phyloP scores from a whole-genome alignment of 2,329 filamentous ascomycete genomes.

The Alternaria tenuissima region DNA sequence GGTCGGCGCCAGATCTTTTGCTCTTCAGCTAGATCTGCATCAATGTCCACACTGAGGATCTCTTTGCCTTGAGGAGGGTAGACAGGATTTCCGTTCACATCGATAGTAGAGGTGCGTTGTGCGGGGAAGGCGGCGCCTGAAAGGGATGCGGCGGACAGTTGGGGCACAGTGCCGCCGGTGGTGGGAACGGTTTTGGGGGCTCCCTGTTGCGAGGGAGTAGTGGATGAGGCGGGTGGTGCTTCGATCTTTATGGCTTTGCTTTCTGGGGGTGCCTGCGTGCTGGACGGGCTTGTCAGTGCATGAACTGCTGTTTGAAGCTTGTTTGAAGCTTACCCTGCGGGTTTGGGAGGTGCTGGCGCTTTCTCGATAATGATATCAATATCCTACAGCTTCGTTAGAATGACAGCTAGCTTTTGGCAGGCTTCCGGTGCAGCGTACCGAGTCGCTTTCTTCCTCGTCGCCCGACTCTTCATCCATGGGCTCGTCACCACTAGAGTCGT shows the following conservation, averaged over 20 bases:
- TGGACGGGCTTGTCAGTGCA: conserved; percentile 29
- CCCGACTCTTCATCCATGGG: conserved; percentile 57
- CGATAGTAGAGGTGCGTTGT: conserved; percentile 77
- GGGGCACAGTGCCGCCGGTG: conserved; percentile 28
- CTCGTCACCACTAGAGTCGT: conserved; percentile 51
- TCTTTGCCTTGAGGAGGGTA: conserved; percentile 80
- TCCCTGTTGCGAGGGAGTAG: conserved; percentile 27
- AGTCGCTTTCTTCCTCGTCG: conserved; percentile 58
- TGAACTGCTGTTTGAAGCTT: not conserved
- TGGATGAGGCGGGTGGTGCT: conserved; percentile 35
- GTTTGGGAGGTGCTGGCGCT: conserved; percentile 52
- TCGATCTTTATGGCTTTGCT: conserved; percentile 52
- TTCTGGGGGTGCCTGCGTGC: conserved; percentile 36
- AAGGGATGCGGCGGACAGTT: conserved; percentile 29
- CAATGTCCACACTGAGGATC: conserved; percentile 65
- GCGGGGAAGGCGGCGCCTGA: conserved; percentile 64
- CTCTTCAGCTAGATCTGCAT: conserved; percentile 66
- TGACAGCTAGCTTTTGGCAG: conserved; percentile 16
- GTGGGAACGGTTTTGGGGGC: conserved; percentile 12
- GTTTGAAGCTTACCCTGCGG: conserved; percentile 35
- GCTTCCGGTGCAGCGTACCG: conserved; percentile 36
- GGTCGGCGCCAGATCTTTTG: conserved; percentile 96
- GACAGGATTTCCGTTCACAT: conserved; percentile 82
- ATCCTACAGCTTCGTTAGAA: conserved; percentile 52
- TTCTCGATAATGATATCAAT: conserved; percentile 63